phyloP scores from a whole-genome alignment of 768 basidiomycete species.

The Xerocomellus chrysenteron region DNA sequence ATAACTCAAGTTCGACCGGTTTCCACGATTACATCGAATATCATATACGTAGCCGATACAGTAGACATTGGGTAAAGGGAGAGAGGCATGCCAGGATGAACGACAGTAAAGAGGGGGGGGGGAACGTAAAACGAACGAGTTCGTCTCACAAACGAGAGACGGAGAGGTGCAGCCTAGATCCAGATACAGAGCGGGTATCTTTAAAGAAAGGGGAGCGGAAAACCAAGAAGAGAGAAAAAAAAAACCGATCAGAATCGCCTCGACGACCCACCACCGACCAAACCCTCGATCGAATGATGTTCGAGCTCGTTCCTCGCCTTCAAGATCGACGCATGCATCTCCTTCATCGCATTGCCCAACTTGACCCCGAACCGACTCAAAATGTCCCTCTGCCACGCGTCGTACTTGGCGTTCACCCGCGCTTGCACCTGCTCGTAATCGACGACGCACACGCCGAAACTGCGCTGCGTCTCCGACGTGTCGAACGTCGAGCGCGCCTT shows the following conservation, averaged over 20 bases:
- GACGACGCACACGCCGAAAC: slow-evolving; percentile 90
- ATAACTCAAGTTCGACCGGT: neutral
- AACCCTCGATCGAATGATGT: slow-evolving; percentile 92
- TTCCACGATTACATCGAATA: slow-evolving; percentile 27
- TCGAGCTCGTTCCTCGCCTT: slow-evolving; percentile 96
- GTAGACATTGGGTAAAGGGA: slow-evolving; percentile 12
- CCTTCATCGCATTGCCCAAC: slow-evolving; percentile 94
- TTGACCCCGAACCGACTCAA: slow-evolving; percentile 89
- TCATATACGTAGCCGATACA: slow-evolving; percentile 30
- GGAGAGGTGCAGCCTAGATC: slow-evolving; percentile 5
- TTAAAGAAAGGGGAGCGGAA: neutral
- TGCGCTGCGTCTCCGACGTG: slow-evolving; percentile 89
- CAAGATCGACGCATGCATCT: slow-evolving; percentile 89
- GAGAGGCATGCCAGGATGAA: slow-evolving; percentile 5
- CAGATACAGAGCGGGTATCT: slow-evolving; percentile 19
- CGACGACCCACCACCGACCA: slow-evolving; percentile 53
- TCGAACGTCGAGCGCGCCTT: slow-evolving; percentile 96
- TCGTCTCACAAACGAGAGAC: neutral
- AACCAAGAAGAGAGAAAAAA: neutral
- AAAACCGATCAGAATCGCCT: slow-evolving; percentile 44
- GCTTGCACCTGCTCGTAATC: slow-evolving; percentile 98
- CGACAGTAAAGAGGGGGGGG: neutral
- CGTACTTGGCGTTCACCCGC: slow-evolving; percentile 97
- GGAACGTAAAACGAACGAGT: neutral
- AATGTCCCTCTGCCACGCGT: slow-evolving; percentile 96